A percentile compares a stretch with the other conserved stretches of the same genome.
These are phyloP conservation scores for Podaxis mareebaensis DNA, from an alignment of 768 basidiomycete genomes.

Conservation along the genomic window DNA sequence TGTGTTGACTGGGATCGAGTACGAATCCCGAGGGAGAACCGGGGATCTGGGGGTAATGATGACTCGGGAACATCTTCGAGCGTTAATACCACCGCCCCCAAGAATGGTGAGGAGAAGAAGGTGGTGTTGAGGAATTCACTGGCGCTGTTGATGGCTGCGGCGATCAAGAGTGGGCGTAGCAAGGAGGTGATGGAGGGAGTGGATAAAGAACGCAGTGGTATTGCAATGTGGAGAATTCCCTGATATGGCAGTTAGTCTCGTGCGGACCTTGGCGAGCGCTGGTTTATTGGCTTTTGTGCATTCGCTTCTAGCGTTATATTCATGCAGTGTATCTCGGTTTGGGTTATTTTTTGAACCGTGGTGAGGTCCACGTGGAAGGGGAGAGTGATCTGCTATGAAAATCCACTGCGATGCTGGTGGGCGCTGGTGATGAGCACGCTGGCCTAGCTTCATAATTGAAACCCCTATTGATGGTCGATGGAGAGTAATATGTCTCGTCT, in stretches of 20 bases:
- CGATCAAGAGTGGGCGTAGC: constrained; percentile 52
- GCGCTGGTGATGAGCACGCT: not conserved
- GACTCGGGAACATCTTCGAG: not conserved
- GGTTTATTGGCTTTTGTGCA: not conserved
- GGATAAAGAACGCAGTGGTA: constrained; percentile 57
- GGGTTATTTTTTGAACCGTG: not conserved
- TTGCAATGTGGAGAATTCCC: constrained; percentile 69
- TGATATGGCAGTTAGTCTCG: constrained; percentile 22
- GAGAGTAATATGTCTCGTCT: not conserved
- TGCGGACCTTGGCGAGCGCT: not conserved
- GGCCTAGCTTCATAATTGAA: not conserved
- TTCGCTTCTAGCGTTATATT: not conserved
- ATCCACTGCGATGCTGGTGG: not conserved
- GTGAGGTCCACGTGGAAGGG: not conserved
- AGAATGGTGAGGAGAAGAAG: constrained; percentile 27
- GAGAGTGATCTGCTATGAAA: not conserved
- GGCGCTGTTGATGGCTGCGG: constrained; percentile 51
- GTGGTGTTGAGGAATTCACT: constrained; percentile 49
- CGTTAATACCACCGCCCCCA: not conserved
- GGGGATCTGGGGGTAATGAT: not conserved
- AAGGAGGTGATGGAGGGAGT: constrained; percentile 57
- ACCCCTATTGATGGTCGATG: not conserved
- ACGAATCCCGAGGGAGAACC: constrained; percentile 26
- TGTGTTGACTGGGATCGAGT: constrained; percentile 65
- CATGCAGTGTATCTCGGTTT: not conserved